Base-by-base conservation (phyloP, 495 filamentous ascomycete species). In the Annulohypoxylon maeteangense region DNA sequence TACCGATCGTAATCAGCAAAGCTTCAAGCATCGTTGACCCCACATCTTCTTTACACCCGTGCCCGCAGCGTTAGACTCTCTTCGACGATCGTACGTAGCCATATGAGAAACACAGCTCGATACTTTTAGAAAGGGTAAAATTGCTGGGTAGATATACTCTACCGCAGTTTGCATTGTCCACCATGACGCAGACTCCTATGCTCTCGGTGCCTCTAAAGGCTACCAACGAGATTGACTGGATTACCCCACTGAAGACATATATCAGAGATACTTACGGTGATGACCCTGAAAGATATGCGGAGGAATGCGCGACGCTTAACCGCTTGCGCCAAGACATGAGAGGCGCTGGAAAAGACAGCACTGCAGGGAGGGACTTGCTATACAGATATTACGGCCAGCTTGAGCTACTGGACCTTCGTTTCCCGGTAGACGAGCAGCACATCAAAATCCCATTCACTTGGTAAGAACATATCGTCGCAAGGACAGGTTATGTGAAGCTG, bases 391-490 rank as follows among this genome's bases (percentile, higher is more conserved):
- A 99, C 76, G 95, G 95, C 29, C 95, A 99, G 80, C 86, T 99
- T 68, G 95, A 99, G 82, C 83, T 98, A 62, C 79, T 99, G 74
- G 95, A 99, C 77, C 85, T 99, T 61, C 87, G 95, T 67, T 99
- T 99, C 78, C 96, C 96, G 3, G 92, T 99, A 18, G 96, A 99
- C 76, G 95, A 98, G 83, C 94, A 97, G 75, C 95, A 98, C 73
- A 97, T 99, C 82, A 97, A 97, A 83, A 97, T 99, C 68, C 92
- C 92, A 2, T 99, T 99, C 80, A 98, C 96, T 57, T 99, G 95
- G 95, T 99, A 87, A 72, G 84, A 22, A 12, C 23, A 36, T 22
- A 58, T 58, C 25, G 29, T 38, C 18, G 38, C 22, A 40, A 50
- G 10, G 27, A 29, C 11, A 44, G 45, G 61, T 23, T 23, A 57